Evolutionary conservation across 2,329 filamentous ascomycete genomes (phyloP).

Genomic region (Trichoderma sp.): DNA sequence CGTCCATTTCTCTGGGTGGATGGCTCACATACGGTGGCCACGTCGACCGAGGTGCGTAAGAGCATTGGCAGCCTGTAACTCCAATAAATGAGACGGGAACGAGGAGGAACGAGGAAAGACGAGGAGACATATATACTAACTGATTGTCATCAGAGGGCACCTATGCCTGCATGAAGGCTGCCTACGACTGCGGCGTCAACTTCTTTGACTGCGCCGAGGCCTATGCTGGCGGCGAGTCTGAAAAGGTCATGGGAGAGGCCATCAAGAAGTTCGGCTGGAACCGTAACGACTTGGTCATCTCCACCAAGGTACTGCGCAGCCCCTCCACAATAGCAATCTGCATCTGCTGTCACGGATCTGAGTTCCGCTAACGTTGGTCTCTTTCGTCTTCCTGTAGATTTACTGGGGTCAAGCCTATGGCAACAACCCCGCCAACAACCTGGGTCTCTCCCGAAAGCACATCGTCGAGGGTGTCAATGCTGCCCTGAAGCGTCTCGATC

Average conservation of each 20-base stretch:
- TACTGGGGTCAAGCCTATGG: slow-evolving; percentile 63
- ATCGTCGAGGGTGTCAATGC: slow-evolving; percentile 63
- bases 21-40: slow-evolving; percentile 76
- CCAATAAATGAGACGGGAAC: neutral
- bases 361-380: neutral
- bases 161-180: slow-evolving; percentile 60
- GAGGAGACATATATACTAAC: neutral
- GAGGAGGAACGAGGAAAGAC: neutral
- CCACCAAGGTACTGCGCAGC: slow-evolving; percentile 50
- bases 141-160: slow-evolving; percentile 30
- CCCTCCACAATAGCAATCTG: neutral
- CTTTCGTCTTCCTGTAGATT: slow-evolving; percentile 41
- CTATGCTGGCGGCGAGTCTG: slow-evolving; percentile 59
- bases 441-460: slow-evolving; percentile 67
- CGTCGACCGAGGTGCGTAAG: slow-evolving; percentile 58
- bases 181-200: slow-evolving; percentile 60
- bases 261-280: slow-evolving; percentile 61
- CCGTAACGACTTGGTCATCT: slow-evolving; percentile 59
- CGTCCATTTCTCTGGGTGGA: slow-evolving; percentile 67
- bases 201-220: slow-evolving; percentile 62
- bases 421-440: slow-evolving; percentile 63
- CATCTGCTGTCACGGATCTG: neutral
- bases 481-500: slow-evolving; percentile 55
- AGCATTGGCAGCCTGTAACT: neutral
- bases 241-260: slow-evolving; percentile 61